phyloP scores from a whole-genome alignment of 1,284 basidiomycete species.

The Melampsora larici-populina region DNA sequence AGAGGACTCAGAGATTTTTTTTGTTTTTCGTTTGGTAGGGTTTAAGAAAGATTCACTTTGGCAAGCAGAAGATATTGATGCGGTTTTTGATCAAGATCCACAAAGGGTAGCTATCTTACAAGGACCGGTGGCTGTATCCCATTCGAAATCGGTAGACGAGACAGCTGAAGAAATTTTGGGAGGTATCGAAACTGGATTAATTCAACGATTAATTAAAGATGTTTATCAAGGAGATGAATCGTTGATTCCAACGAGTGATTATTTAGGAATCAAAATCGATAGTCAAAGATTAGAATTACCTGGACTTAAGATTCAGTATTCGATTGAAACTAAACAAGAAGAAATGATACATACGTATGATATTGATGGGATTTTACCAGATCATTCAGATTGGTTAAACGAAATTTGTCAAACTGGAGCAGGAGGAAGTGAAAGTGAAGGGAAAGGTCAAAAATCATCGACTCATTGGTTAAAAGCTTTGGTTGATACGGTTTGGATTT shows the following conservation, averaged over 20 bases:
- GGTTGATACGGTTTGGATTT: neutral
- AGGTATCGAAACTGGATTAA: conserved; percentile 74
- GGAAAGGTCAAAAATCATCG: too few relatives aligned
- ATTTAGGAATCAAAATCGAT: conserved; percentile 65
- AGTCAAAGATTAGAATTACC: conserved; percentile 55
- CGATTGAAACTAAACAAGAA: conserved; percentile 60
- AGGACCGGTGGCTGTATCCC: conserved; percentile 89
- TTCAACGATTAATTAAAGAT: conserved; percentile 74
- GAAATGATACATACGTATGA: conserved; percentile 50
- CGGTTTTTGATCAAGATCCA: conserved; percentile 95
- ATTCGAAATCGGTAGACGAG: conserved; percentile 82
- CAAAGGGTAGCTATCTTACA: conserved; percentile 97
- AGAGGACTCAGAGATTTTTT: neutral
- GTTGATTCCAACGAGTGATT: conserved; percentile 78
- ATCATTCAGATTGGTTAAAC: conserved; percentile 70
- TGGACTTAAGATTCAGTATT: conserved; percentile 58
- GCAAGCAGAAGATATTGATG: conserved; percentile 97
- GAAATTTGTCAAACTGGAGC: too few relatives aligned
- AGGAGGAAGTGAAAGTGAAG: too few relatives aligned
- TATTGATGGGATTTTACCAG: conserved; percentile 49
- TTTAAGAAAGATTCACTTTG: conserved; percentile 81
- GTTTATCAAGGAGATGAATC: conserved; percentile 75
- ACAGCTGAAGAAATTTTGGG: conserved; percentile 88
- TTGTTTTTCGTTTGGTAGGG: conserved; percentile 31
- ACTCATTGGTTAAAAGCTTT: neutral